Percentiles rank a stretch among this genome's conserved stretches.
Conservation (phyloP, 176 grass and related monocot species). For the Rhipidocladum racemiflorum region DNA sequence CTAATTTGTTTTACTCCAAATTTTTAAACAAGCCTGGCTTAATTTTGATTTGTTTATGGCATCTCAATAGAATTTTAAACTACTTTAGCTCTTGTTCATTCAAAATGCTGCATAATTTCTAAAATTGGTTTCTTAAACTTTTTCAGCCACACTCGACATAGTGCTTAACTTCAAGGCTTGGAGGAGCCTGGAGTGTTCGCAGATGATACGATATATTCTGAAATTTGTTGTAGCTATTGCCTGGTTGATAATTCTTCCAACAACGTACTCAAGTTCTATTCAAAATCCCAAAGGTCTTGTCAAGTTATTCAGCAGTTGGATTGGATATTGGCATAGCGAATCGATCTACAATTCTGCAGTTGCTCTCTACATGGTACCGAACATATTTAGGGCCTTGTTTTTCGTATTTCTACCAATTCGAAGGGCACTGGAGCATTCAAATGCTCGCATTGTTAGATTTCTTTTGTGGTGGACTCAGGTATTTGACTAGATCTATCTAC, state of each 20-base stretch:
- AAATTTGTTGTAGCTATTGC: conserved; percentile 85
- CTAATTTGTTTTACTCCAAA: background rate
- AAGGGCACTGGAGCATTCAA: conserved; percentile 59
- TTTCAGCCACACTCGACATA: conserved; percentile 76
- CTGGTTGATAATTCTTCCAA: conserved; percentile 86
- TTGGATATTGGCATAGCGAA: conserved; percentile 56
- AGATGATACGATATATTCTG: conserved; percentile 64
- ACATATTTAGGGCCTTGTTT: conserved; percentile 75
- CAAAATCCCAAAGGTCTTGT: conserved; percentile 76
- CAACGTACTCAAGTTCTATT: conserved; percentile 67
- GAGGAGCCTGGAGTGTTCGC: conserved; percentile 66
- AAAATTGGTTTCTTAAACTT: conserved; percentile 12
- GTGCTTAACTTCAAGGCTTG: conserved; percentile 93
- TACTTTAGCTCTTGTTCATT: conserved; percentile 5
- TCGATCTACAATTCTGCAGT: conserved; percentile 82
- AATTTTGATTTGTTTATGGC: background rate
- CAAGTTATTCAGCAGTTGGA: conserved; percentile 86
- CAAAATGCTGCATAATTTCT: conserved; percentile 19
- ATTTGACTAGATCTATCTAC: conserved; percentile 24
- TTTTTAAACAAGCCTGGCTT: conserved; percentile 1
- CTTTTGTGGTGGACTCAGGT: conserved; percentile 98
- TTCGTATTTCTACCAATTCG: conserved; percentile 80
- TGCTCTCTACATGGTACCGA: conserved; percentile 84
- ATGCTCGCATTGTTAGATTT: conserved; percentile 58
- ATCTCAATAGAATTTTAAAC: background rate